Base-by-base conservation (phyloP, 2,329 filamentous ascomycete species). In the Fusarium transvaalense region DNA sequence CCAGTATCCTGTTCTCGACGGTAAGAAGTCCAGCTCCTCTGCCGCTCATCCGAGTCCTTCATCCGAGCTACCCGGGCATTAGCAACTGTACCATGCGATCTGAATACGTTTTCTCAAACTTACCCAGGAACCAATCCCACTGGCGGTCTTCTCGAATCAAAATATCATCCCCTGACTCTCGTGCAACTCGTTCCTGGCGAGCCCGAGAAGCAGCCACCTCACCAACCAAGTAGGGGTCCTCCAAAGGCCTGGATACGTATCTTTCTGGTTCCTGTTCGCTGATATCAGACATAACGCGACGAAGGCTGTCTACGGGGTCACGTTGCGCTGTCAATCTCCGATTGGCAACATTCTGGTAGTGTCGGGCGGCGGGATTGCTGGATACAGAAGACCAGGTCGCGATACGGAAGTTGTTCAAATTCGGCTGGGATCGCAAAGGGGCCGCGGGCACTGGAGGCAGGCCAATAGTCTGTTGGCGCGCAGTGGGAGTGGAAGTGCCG, bases 141-240 rank as follows among this genome's bases (percentile, higher is more conserved):
- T 86, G 81, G 61, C 81, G 79, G 68, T 89, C 86, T 78, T 90
- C 87, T 32, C 82, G 79, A 42, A 85, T 77, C 56, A 91, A 78
- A 41, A 88, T 77, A 60, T 87, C 86, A 27, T 85, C 84, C 1
- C 82, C 82, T 38, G 81, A 82, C 77, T 90, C 85, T 53, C 84
- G 80, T n/a, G 83, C 82, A 29, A 90, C 76, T 64, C 89, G 82
- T 73, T 87, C 86, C n/a, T 79, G 78, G 42, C 87, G 82, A 10
- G 88, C 88, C 64, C 82, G 77, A 12, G 82, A 81, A 3, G 90
- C 90, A 5, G 89, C 89, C 51, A 84, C 83, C 78, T 91, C 89
- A 34, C 90, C 90, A 3, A 92, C 90, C 12, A 92, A 80, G 58
- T 89, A 84, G 1, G 89, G 89, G 68, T 92, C 90, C 77, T 92